A percentile compares a stretch with the other conserved stretches of the same genome.
These are phyloP conservation scores for Moniliophthora roreri DNA, from an alignment of 1,284 basidiomycete species.

Conservation along the genomic window DNA sequence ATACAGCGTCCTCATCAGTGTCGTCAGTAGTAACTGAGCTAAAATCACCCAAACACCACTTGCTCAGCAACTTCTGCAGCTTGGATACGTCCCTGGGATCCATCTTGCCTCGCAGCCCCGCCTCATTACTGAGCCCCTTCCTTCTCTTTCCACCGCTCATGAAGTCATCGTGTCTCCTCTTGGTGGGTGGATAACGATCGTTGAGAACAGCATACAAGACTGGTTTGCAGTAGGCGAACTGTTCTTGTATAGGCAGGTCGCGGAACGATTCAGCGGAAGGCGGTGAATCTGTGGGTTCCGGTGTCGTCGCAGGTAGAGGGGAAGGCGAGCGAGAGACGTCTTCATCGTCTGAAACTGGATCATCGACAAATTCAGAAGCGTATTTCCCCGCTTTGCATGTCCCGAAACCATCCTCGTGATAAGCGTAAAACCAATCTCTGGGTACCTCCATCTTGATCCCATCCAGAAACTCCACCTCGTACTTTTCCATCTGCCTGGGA, in stretches of 20 bases:
- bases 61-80: slow-evolving; percentile 43
- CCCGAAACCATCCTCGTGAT: slow-evolving; percentile 54
- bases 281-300: slow-evolving; percentile 30
- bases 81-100: slow-evolving; percentile 47
- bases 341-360: slow-evolving; percentile 28
- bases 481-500: slow-evolving; percentile 27
- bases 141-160: slow-evolving; percentile 56
- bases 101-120: slow-evolving; percentile 53
- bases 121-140: slow-evolving; percentile 42
- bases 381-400: slow-evolving; percentile 62
- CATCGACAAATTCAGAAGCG: slow-evolving; percentile 45
- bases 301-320: slow-evolving; percentile 6
- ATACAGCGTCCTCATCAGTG: slow-evolving; percentile 21
- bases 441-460: slow-evolving; percentile 38
- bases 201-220: slow-evolving; percentile 58
- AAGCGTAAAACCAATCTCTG: slow-evolving; percentile 53
- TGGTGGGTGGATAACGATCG: slow-evolving; percentile 53
- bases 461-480: slow-evolving; percentile 58
- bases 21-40: background rate
- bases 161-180: slow-evolving; percentile 47
- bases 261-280: slow-evolving; percentile 41
- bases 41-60: slow-evolving; percentile 51
- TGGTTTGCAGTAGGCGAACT: slow-evolving; percentile 65
- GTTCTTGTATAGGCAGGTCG: slow-evolving; percentile 49
- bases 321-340: background rate